Evolutionary conservation across 2,329 filamentous ascomycete species (phyloP).

Genomic region (Fusarium buxicola): DNA sequence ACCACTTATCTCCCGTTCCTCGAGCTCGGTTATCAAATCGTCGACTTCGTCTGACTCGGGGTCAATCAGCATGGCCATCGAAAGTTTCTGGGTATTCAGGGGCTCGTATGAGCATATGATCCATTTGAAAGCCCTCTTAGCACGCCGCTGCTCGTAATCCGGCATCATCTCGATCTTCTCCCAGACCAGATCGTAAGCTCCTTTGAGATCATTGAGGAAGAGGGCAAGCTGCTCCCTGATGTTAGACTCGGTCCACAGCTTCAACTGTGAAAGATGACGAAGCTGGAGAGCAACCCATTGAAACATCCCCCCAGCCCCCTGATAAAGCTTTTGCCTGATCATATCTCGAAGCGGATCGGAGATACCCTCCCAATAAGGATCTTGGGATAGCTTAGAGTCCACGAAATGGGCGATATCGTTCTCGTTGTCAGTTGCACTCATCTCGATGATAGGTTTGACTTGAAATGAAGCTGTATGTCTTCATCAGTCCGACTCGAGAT

Average conservation of each 20-base stretch:
- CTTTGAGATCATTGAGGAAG: background rate
- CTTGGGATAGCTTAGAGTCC: background rate
- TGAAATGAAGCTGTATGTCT: slow-evolving; percentile 4
- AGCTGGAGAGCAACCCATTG: slow-evolving; percentile 11
- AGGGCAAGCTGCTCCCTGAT: background rate
- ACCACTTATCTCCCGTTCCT: background rate
- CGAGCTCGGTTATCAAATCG: background rate
- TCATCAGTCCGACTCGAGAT: slow-evolving; percentile 13
- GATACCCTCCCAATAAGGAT: background rate
- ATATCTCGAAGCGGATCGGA: background rate
- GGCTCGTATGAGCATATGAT: background rate
- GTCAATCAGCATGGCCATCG: background rate
- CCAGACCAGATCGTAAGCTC: slow-evolving; percentile 7
- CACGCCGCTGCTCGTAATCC: background rate
- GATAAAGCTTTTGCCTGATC: background rate
- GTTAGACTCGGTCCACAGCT: background rate
- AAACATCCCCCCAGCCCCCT: slow-evolving; percentile 18
- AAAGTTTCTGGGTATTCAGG: background rate
- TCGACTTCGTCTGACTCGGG: background rate
- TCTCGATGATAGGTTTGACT: slow-evolving; percentile 5
- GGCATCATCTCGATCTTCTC: background rate
- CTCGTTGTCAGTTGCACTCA: slow-evolving; percentile 8
- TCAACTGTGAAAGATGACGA: background rate
- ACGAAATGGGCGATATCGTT: slow-evolving; percentile 2
- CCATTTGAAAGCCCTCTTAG: background rate